Evolutionary conservation across 441 rosid species (phyloP).

Genomic region (Euphorbia corollata): DNA sequence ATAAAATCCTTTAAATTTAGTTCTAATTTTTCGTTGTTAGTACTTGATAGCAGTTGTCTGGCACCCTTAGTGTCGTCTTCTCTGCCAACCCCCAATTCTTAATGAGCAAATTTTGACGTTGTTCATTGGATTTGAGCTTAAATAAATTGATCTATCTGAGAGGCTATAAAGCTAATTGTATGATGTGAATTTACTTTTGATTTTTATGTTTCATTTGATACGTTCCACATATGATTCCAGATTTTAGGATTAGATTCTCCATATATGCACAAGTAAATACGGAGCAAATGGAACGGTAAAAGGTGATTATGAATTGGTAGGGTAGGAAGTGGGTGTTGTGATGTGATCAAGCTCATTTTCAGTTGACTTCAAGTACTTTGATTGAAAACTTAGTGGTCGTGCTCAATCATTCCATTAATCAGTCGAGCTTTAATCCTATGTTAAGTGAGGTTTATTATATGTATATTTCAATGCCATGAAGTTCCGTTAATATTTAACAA

Average conservation of each 20-base stretch:
- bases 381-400: too few species aligned
- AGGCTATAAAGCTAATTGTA: not conserved
- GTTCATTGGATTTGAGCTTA: not conserved
- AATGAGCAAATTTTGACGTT: slow-evolving; percentile 8
- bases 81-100: not conserved
- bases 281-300: not conserved
- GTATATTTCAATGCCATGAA: too few species aligned
- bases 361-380: too few species aligned
- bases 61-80: too few species aligned
- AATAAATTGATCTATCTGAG: slow-evolving; percentile 1
- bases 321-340: too few species aligned
- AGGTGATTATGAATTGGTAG: not conserved
- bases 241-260: not conserved
- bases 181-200: not conserved
- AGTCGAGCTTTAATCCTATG: too few species aligned
- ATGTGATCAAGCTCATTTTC: too few species aligned
- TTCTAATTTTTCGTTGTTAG: not conserved
- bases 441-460: too few species aligned
- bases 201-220: not conserved
- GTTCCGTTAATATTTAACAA: too few species aligned
- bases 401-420: too few species aligned
- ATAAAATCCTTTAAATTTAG: not conserved
- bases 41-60: not conserved
- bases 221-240: not conserved
- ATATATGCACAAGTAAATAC: not conserved